phyloP scores from a whole-genome alignment of 2,329 filamentous ascomycete genomes.

The Coniochaeta pulveracea region DNA sequence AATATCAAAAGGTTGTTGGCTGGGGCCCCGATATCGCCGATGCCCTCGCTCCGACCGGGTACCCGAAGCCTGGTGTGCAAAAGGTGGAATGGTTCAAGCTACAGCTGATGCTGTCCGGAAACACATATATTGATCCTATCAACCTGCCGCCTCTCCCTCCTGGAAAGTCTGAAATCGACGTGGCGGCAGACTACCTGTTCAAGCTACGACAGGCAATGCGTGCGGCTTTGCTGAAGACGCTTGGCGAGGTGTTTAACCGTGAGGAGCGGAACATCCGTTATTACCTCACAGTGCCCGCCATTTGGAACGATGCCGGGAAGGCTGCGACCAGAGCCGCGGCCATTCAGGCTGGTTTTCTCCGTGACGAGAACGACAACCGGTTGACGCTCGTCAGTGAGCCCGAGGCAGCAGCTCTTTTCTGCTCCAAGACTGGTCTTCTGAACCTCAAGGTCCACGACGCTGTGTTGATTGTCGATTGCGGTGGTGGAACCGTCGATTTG shows the following conservation, averaged over 20 bases:
- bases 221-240: slow-evolving; percentile 85
- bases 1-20: slow-evolving; percentile 98
- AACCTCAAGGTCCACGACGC: slow-evolving; percentile 98
- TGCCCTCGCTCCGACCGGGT: slow-evolving; percentile 89
- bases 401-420: slow-evolving; percentile 94
- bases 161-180: slow-evolving; percentile 97
- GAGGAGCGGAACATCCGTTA: slow-evolving; percentile 98
- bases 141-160: slow-evolving; percentile 94
- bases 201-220: slow-evolving; percentile 96
- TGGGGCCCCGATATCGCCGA: slow-evolving; percentile 98
- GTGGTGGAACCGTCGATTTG: slow-evolving; percentile 96
- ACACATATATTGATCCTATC: slow-evolving; percentile 98
- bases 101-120: slow-evolving; percentile 95
- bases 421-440: slow-evolving; percentile 88
- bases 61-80: slow-evolving; percentile 94
- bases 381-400: slow-evolving; percentile 92
- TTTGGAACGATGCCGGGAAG: slow-evolving; percentile 98
- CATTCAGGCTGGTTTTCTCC: slow-evolving; percentile 91
- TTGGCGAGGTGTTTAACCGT: slow-evolving; percentile 94
- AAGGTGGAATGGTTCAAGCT: slow-evolving; percentile 99
- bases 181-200: slow-evolving; percentile 98
- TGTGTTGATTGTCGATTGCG: slow-evolving; percentile 96
- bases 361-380: slow-evolving; percentile 95
- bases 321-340: slow-evolving; percentile 91
- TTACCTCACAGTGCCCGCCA: slow-evolving; percentile 96